These are phyloP conservation scores for Rosa chinensis DNA, from an alignment of 306 rosid genomes.

Conservation along the genomic window DNA sequence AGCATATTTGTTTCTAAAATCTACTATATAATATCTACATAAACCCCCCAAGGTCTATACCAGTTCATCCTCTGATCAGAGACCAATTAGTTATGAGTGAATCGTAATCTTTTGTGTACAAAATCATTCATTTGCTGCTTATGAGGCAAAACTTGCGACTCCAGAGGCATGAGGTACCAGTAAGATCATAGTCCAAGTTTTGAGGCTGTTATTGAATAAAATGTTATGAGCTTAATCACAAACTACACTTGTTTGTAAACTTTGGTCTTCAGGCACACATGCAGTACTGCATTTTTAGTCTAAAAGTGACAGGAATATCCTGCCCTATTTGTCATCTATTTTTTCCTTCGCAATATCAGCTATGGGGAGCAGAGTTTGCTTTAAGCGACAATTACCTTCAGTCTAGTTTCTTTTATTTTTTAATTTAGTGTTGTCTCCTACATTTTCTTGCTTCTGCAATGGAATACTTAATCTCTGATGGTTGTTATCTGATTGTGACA, in stretches of 20 bases:
- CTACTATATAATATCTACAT: background rate
- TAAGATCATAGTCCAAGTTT: background rate
- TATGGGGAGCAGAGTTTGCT: background rate
- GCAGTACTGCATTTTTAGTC: background rate
- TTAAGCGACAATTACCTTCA: constrained; percentile 5
- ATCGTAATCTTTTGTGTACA: background rate
- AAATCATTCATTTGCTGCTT: background rate
- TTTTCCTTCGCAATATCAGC: background rate
- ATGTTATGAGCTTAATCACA: background rate
- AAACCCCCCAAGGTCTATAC: background rate
- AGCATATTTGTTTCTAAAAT: background rate
- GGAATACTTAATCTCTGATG: background rate
- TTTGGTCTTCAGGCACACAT: background rate
- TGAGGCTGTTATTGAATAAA: background rate
- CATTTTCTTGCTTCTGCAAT: background rate
- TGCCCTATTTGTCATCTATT: background rate
- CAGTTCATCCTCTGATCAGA: background rate
- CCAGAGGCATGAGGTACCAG: background rate
- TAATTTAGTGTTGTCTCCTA: background rate
- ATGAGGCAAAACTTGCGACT: background rate
- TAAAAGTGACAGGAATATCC: background rate
- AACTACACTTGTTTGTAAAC: background rate
- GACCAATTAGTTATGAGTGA: background rate
- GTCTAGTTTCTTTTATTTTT: background rate
- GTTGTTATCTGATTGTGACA: background rate